These are phyloP conservation scores for Amylostereum chailletii DNA, from an alignment of 1,284 basidiomycete genomes.

Conservation along the genomic window DNA sequence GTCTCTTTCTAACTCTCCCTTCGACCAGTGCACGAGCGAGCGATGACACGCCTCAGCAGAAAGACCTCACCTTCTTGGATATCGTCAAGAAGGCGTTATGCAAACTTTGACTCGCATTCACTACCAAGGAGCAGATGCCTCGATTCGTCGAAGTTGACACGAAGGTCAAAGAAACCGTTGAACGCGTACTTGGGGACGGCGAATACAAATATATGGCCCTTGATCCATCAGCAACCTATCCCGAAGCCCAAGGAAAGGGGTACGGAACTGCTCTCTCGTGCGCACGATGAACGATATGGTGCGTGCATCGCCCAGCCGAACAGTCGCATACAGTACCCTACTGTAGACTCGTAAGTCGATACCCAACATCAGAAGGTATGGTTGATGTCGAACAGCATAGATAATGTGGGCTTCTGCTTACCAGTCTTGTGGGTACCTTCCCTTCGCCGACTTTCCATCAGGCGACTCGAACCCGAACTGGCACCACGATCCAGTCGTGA, in stretches of 20 bases:
- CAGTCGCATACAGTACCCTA: not conserved
- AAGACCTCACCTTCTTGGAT: too few relatives aligned
- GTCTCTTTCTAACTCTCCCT: too few relatives aligned
- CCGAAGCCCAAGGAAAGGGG: not conserved
- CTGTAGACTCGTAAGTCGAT: not conserved
- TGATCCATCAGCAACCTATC: not conserved
- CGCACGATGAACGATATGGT: not conserved
- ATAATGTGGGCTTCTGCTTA: not conserved
- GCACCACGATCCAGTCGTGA: not conserved
- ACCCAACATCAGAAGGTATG: not conserved
- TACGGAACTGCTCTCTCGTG: not conserved
- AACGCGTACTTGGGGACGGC: not conserved
- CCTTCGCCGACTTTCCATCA: not conserved
- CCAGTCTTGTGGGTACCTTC: not conserved
- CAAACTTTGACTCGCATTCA: too few relatives aligned
- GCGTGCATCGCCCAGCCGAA: not conserved
- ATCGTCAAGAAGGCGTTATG: too few relatives aligned
- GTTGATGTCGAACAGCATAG: not conserved
- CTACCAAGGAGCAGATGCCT: too few relatives aligned
- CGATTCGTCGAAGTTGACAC: not conserved
- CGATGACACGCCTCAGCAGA: too few relatives aligned
- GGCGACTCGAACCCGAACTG: not conserved
- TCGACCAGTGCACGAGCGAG: too few relatives aligned
- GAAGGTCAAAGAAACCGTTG: not conserved
- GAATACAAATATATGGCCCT: not conserved